These are phyloP conservation scores for Botrytis hyacinthi DNA, from an alignment of 2,329 filamentous ascomycete species.

Conservation along the genomic window DNA sequence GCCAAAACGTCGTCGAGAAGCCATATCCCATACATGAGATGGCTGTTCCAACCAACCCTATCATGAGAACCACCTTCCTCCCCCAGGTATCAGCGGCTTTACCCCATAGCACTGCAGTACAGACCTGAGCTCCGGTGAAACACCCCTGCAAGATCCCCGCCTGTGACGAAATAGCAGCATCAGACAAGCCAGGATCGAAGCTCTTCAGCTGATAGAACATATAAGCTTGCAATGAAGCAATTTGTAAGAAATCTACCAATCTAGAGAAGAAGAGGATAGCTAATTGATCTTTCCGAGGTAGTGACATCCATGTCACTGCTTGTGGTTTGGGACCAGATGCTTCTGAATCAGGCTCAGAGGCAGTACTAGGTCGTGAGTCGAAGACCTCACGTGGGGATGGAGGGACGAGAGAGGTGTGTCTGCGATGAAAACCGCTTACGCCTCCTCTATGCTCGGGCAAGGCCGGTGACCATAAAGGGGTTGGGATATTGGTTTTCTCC, in stretches of 20 bases:
- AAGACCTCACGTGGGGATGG: constrained; percentile 11
- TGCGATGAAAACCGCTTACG: constrained; percentile 9
- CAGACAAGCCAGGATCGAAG: constrained; percentile 56
- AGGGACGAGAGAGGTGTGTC: constrained; percentile 12
- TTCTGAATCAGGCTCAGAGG: constrained; percentile 12
- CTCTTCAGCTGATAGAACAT: constrained; percentile 88
- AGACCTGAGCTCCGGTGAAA: constrained; percentile 79
- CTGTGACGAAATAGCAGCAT: constrained; percentile 70
- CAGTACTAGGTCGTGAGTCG: constrained; percentile 7
- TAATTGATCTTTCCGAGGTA: constrained; percentile 76
- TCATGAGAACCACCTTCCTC: constrained; percentile 74
- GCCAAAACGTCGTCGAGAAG: constrained; percentile 59
- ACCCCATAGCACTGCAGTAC: constrained; percentile 82
- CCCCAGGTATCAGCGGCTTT: constrained; percentile 65
- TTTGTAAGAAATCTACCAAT: constrained; percentile 77
- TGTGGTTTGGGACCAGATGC: constrained; percentile 15
- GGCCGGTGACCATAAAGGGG: not conserved
- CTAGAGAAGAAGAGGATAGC: constrained; percentile 74
- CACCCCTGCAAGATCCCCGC: constrained; percentile 74
- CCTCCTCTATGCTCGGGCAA: not conserved
- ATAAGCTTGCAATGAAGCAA: constrained; percentile 67
- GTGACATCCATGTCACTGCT: constrained; percentile 63
- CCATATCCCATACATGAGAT: constrained; percentile 65
- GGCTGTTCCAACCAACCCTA: constrained; percentile 68
- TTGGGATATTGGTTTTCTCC: not conserved